Evolutionary conservation across 164 flowering plant species (phyloP).

Genomic region (Cinnamomum micranthum): DNA sequence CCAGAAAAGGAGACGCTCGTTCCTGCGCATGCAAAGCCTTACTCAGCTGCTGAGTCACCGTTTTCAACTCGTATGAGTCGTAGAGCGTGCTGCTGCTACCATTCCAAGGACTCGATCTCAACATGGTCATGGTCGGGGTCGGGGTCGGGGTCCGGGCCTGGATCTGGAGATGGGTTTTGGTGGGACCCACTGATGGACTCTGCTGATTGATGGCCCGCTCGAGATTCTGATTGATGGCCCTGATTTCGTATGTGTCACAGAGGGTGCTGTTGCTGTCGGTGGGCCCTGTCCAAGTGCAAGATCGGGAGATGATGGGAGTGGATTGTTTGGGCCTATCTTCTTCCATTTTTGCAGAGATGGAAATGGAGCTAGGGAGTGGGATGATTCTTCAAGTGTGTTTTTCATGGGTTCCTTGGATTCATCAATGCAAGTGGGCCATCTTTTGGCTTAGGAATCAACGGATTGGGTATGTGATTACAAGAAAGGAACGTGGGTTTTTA

Average conservation of each 20-base stretch:
- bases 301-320: no score
- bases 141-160: constrained; percentile 18
- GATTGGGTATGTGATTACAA: no score
- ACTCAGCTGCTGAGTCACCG: constrained; percentile 43
- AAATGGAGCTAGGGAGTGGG: background rate
- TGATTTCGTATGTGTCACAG: background rate
- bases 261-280: background rate
- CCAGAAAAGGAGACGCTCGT: constrained; percentile 12
- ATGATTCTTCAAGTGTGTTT: background rate
- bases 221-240: background rate
- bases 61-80: constrained; percentile 48
- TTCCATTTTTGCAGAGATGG: background rate
- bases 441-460: background rate
- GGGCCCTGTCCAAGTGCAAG: background rate
- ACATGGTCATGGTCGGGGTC: background rate
- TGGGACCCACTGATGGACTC: background rate
- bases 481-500: no score
- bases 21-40: constrained; percentile 25
- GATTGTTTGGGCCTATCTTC: background rate
- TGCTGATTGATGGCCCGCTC: background rate
- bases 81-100: constrained; percentile 37
- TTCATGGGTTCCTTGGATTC: background rate
- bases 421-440: background rate
- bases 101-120: constrained; percentile 34
- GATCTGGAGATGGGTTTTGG: constrained; percentile 10